Evolutionary conservation across 495 filamentous ascomycete genomes (phyloP).

Genomic region (Staphylotrichum longicolle): DNA sequence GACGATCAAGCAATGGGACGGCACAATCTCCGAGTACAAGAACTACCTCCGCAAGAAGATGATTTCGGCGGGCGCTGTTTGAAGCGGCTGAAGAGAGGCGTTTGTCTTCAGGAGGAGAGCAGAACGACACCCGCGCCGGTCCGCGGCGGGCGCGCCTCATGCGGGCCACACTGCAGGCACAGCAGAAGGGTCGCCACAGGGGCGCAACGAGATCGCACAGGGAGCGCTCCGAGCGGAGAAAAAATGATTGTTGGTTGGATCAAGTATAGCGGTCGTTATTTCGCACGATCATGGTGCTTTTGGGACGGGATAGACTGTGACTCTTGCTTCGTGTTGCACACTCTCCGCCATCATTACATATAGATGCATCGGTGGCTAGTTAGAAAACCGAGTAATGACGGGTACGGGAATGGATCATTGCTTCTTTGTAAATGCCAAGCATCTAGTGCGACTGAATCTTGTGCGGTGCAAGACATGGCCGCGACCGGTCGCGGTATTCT

Average conservation of each 20-base stretch:
- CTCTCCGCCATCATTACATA: constrained; percentile 10
- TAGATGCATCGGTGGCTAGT: constrained; percentile 12
- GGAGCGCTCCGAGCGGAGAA: constrained; percentile 3
- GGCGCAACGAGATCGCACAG: background rate
- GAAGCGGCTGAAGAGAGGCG: constrained; percentile 25
- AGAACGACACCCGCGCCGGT: background rate
- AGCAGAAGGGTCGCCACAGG: too few species aligned
- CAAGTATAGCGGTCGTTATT: constrained; percentile 4
- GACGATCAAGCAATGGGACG: constrained; percentile 85
- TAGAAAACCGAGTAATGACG: constrained; percentile 18
- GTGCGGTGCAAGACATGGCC: too few species aligned
- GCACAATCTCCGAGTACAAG: constrained; percentile 92
- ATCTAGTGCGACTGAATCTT: too few species aligned
- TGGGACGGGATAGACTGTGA: constrained; percentile 18
- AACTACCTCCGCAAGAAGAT: constrained; percentile 99
- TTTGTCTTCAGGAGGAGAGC: constrained; percentile 4
- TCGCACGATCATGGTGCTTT: constrained; percentile 10
- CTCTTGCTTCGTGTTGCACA: constrained; percentile 4
- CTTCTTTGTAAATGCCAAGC: too few species aligned
- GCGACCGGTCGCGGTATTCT: too few species aligned
- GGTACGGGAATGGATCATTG: background rate
- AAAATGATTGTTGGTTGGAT: constrained; percentile 11
- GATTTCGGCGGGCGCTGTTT: constrained; percentile 62
- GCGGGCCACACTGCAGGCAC: background rate
- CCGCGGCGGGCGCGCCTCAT: constrained; percentile 1